Percentiles rank a stretch among this genome's conserved stretches.
Conservation (phyloP, 1,139 yeast genomes). For the Kodamaea derodonti region DNA sequence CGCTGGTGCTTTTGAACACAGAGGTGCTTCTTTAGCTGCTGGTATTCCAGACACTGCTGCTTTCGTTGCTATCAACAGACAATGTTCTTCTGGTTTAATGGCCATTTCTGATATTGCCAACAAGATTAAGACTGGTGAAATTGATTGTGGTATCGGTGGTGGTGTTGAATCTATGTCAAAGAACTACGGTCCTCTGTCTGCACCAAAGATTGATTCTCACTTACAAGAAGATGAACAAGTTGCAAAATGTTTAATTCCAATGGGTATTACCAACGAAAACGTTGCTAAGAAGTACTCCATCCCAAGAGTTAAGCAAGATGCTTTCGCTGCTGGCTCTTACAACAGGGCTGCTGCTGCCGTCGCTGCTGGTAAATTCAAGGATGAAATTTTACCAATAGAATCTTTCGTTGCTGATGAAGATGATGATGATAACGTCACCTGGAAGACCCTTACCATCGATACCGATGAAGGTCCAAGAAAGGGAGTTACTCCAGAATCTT, state of each 20-base stretch:
- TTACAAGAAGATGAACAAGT: constrained; percentile 44
- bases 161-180: constrained; percentile 93
- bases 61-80: constrained; percentile 83
- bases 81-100: constrained; percentile 91
- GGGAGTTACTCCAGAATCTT: constrained; percentile 75
- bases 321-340: constrained; percentile 83
- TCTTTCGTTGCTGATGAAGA: constrained; percentile 48
- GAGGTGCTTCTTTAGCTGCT: constrained; percentile 63
- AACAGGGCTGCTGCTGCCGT: constrained; percentile 76
- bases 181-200: constrained; percentile 73
- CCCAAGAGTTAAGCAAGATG: constrained; percentile 74
- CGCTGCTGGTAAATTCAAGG: constrained; percentile 66
- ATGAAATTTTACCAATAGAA: constrained; percentile 80
- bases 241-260: constrained; percentile 70
- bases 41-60: constrained; percentile 58
- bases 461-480: constrained; percentile 90
- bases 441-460: constrained; percentile 47
- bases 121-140: constrained; percentile 82
- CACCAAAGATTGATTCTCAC: constrained; percentile 57
- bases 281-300: constrained; percentile 61
- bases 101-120: constrained; percentile 88
- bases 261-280: constrained; percentile 90
- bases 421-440: constrained; percentile 43
- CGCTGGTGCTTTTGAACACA: constrained; percentile 89
- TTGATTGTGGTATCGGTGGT: constrained; percentile 83